These are phyloP conservation scores for Pseudomicrostroma phylloplanum DNA, from an alignment of 1,284 basidiomycete genomes.

Conservation along the genomic window DNA sequence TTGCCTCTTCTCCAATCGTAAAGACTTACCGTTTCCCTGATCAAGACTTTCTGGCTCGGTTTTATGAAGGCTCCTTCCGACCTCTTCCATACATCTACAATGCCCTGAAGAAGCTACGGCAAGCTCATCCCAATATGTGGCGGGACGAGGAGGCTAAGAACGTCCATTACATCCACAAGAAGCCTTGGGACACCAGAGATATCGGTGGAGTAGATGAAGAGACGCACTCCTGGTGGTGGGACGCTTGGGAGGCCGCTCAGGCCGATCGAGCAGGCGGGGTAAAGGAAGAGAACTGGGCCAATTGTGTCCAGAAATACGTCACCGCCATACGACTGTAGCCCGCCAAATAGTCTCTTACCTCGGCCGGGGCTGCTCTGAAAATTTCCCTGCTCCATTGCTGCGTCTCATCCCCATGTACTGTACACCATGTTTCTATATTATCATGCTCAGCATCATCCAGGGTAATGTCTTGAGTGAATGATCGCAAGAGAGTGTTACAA, in stretches of 20 bases:
- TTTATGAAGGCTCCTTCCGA: slow-evolving; percentile 60
- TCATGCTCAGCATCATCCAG: too few species aligned
- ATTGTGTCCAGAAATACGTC: slow-evolving; percentile 6
- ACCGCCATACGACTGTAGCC: neutral
- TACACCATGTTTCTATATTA: too few species aligned
- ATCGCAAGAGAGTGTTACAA: too few species aligned
- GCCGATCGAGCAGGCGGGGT: neutral
- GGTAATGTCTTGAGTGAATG: too few species aligned
- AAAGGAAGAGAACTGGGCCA: neutral
- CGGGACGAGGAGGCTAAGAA: slow-evolving; percentile 64
- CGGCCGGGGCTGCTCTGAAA: too few species aligned
- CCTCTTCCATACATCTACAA: slow-evolving; percentile 77
- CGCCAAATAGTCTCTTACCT: too few species aligned
- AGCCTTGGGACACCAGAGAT: slow-evolving; percentile 28
- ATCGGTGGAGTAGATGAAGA: slow-evolving; percentile 20
- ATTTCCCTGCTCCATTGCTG: too few species aligned
- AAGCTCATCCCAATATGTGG: slow-evolving; percentile 68
- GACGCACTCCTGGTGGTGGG: slow-evolving; percentile 42
- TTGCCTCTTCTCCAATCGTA: slow-evolving; percentile 66
- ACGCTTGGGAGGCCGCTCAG: slow-evolving; percentile 14
- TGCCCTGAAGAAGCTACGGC: slow-evolving; percentile 69
- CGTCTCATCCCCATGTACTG: too few species aligned
- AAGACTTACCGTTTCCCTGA: slow-evolving; percentile 75
- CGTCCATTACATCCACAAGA: slow-evolving; percentile 43
- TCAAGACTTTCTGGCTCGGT: slow-evolving; percentile 78